A percentile compares a stretch with the other conserved stretches of the same genome.
These are phyloP conservation scores for Coemansia sp. DNA, from an alignment of 192 early-diverging fungal species.

Conservation along the genomic window DNA sequence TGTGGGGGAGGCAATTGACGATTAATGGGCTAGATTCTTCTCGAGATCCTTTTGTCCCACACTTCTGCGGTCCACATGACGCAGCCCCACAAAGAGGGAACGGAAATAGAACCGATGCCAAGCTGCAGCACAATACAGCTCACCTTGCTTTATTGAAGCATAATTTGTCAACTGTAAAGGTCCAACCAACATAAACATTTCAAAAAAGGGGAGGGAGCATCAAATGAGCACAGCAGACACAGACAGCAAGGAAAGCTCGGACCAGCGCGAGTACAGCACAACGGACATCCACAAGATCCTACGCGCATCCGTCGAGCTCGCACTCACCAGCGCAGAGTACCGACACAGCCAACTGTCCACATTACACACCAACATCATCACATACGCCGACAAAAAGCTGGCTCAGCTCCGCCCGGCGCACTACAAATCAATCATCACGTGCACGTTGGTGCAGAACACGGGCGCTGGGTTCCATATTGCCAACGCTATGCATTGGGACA, in stretches of 20 bases:
- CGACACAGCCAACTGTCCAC: constrained; percentile 20
- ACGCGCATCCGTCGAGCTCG: constrained; percentile 39
- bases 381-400: constrained; percentile 43
- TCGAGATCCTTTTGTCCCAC: no score
- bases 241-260: no score
- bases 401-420: constrained; percentile 5
- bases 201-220: no score
- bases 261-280: constrained; percentile 6
- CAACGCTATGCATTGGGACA: constrained; percentile 33
- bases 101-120: no score
- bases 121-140: no score
- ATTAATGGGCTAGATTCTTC: no score
- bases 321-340: constrained; percentile 30
- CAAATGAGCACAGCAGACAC: neutral
- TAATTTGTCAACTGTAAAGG: no score
- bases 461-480: constrained; percentile 34
- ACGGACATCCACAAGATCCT: constrained; percentile 29
- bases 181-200: no score
- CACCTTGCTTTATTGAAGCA: no score
- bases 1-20: no score
- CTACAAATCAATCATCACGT: constrained; percentile 32
- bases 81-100: no score
- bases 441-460: constrained; percentile 42
- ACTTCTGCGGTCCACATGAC: no score
- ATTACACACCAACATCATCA: constrained; percentile 41